Evolutionary conservation across 148 eudicot genomes (phyloP), one percentile per base, ranked within the genome.

Genomic region (Rhododendron molle): DNA sequence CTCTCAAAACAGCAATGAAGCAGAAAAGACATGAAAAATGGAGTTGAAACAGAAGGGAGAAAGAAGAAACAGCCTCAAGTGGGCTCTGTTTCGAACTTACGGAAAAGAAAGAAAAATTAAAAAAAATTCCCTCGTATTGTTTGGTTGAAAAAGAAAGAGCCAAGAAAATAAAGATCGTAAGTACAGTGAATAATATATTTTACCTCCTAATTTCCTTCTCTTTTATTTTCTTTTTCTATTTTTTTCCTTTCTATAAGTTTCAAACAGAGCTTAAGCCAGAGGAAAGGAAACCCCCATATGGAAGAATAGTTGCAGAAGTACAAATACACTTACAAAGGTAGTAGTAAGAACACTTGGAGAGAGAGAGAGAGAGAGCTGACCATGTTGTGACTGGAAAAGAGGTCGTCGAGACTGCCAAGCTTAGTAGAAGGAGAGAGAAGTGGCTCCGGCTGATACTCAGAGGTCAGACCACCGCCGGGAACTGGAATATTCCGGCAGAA

Each of bases 321-420:
- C 21, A 20, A 18, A 20, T 3, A 46, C 5, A n/a, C 23, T 21
- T 4, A 7, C 38, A 15, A 56, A 14, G 34, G 7, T 74, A 15
- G 32, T 7, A n/a, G 28, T 76, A 18, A 13, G 50, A 72, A 28
- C 58, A 21, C 32, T 43, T 47, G 34, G 58, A 71, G 78, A 54
- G 28, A 44, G 78, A 54, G 28, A 44, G 78, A 13, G 65, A 83
- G 78, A 21, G 76, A 43, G 56, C 84, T 83, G 7, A 89, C 91
- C 81, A 40, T 81, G 44, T n/a, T 32, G 58, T 83, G 85, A 8
- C 72, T 69, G 76, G 89, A 85, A 69, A 87, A 79, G 58, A 89
- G 91, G 56, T 87, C 87, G 40, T 73, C 87, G 49, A 87, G 85
- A 71, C 82, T 83, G 58, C 86, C 87, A 85, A 79, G 88, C 38